Conservation (phyloP, 768 basidiomycete species). For the Chalciporus chontae region DNA sequence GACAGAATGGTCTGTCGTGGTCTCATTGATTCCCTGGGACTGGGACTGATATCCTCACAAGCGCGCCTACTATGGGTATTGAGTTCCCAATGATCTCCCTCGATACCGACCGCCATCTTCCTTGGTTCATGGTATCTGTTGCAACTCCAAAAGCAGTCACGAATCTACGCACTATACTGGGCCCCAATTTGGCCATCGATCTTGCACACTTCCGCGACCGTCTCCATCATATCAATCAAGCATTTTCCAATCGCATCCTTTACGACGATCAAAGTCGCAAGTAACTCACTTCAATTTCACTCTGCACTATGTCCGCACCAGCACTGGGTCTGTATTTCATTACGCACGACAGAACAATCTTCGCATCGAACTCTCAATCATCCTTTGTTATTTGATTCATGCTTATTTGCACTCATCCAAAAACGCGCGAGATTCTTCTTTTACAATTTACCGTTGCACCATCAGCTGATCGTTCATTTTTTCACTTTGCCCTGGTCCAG, state of each 20-base stretch:
- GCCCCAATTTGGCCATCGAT: constrained; percentile 29
- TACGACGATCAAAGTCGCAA: constrained; percentile 24
- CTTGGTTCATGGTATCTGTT: constrained; percentile 27
- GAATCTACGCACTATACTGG: constrained; percentile 22
- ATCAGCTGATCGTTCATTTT: constrained; percentile 24
- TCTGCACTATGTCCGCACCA: constrained; percentile 13
- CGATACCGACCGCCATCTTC: constrained; percentile 20
- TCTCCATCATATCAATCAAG: constrained; percentile 22
- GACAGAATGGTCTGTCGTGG: constrained; percentile 50
- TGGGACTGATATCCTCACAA: constrained; percentile 25
- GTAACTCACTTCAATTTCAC: constrained; percentile 21
- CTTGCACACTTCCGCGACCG: constrained; percentile 23
- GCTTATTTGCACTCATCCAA: constrained; percentile 34
- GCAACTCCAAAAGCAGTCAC: constrained; percentile 22
- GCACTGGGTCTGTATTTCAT: constrained; percentile 20
- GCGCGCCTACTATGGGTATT: constrained; percentile 67
- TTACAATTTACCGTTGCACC: constrained; percentile 26
- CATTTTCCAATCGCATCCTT: constrained; percentile 24
- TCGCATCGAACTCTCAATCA: constrained; percentile 31
- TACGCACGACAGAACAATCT: constrained; percentile 30
- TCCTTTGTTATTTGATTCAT: constrained; percentile 30
- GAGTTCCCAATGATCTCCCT: constrained; percentile 14
- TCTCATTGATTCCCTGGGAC: background rate
- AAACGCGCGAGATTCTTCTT: constrained; percentile 23
- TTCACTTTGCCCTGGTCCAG: constrained; percentile 14